Percentiles rank a stretch among this genome's conserved stretches.
These are phyloP conservation scores for Plasmodium reichenowi DNA, from an alignment of 169 alveolate species.

Conservation along the genomic window DNA sequence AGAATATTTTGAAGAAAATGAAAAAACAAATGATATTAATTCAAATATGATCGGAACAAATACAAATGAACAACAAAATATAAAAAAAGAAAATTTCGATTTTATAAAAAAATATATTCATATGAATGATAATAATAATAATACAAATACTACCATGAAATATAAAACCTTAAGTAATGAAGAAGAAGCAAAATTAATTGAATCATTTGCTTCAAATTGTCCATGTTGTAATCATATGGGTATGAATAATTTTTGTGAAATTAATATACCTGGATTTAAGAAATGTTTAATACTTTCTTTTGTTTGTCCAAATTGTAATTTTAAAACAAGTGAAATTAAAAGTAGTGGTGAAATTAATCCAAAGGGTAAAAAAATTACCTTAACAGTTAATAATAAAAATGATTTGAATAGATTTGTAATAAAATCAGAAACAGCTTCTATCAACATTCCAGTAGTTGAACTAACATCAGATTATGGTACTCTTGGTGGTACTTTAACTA, in stretches of 20 bases:
- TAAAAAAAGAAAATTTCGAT: conserved; percentile 70
- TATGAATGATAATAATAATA: conserved; percentile 3
- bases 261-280: conserved; percentile 97
- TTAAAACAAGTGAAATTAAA: conserved; percentile 95
- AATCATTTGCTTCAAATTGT: conserved; percentile 80
- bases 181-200: conserved; percentile 67
- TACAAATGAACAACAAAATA: neutral
- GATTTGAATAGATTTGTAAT: conserved; percentile 97
- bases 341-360: conserved; percentile 97
- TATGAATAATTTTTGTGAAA: conserved; percentile 91
- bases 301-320: conserved; percentile 95
- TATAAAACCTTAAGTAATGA: conserved; percentile 43
- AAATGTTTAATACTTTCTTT: conserved; percentile 95
- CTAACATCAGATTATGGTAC: conserved; percentile 93
- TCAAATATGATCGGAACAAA: conserved; percentile 6
- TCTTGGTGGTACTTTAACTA: conserved; percentile 82
- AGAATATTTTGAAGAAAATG: conserved; percentile 77
- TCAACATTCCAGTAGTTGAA: conserved; percentile 95
- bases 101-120: conserved; percentile 66
- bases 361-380: conserved; percentile 91
- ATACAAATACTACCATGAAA: conserved; percentile 3
- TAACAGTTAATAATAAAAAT: conserved; percentile 84
- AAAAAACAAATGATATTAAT: neutral
- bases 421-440: conserved; percentile 94
- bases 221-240: conserved; percentile 91